Base-by-base conservation (phyloP, 495 filamentous ascomycete species). In the Annulohypoxylon moriforme region DNA sequence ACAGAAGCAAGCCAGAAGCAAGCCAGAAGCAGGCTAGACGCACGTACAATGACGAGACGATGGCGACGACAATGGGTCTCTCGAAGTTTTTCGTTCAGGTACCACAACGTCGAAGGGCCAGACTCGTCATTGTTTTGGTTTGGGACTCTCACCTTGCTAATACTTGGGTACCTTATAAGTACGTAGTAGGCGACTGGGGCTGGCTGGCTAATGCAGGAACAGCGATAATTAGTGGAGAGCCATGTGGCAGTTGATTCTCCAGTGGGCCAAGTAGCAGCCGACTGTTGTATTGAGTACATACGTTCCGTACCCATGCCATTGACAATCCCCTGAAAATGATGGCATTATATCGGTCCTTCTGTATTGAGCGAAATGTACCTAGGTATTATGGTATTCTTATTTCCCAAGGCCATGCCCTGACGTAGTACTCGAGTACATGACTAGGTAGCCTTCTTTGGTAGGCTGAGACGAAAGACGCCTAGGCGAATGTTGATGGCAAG, bases 181-280 rank as follows among this genome's bases (percentile, higher is more conserved):
- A 64, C 13, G 29, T n/a, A n/a, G 11, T 24, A 22, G 14, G 49
- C 47, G 27, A 55, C 36, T 63, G 16, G 50, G 49, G 31, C 46
- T 63, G 60, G 38, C 47, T 61, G 60, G 58, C 66, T 73, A 73
- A 73, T 73, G 71, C 71, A 73, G 71, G 71, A 73, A 73, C 71
- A 44, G 58, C 44, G 46, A 55, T 64, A 58, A 62, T 61, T 58
- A 67, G 71, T 73, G 67, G 71, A 66, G 67, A 73, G 62, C 71
- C 71, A 73, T 69, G 66, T 73, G 71, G 71, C 71, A 62, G 61
- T 33, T 56, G 38, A 59, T 65, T 65, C 60, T 57, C 31, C 18
- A 40, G 65, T 61, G 70, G 60, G 42, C 52, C 27, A 66, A 31
- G 55, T 42, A 57, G 46, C 31, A 53, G 29, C 36, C 38, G 55